These are phyloP conservation scores for Lonicera japonica DNA, from an alignment of 129 eudicot species.

Conservation along the genomic window DNA sequence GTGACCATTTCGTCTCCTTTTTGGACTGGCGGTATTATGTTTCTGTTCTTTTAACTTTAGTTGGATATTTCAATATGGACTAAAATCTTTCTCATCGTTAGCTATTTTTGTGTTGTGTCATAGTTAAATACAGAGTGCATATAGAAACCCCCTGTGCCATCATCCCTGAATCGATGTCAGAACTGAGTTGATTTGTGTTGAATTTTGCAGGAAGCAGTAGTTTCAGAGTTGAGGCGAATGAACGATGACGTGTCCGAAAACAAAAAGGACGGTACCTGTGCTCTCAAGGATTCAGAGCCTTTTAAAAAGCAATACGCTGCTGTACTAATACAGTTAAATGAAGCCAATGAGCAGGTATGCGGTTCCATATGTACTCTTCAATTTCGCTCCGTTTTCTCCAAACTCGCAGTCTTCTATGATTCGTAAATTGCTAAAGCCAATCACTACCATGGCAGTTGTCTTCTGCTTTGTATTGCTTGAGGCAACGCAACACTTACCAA, in stretches of 20 bases:
- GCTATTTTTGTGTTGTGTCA: not conserved
- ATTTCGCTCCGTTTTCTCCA: not conserved
- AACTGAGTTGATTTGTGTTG: not conserved
- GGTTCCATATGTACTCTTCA: slow-evolving; percentile 4
- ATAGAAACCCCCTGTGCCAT: too few relatives aligned
- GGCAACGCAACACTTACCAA: slow-evolving; percentile 69
- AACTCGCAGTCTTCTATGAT: not conserved
- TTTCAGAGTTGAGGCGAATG: slow-evolving; percentile 69
- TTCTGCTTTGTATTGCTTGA: slow-evolving; percentile 61
- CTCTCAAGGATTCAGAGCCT: slow-evolving; percentile 63
- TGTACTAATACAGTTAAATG: slow-evolving; percentile 61
- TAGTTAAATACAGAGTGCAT: too few relatives aligned
- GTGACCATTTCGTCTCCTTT: too few relatives aligned
- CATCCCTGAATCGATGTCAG: not conserved
- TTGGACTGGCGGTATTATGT: too few relatives aligned
- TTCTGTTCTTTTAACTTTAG: too few relatives aligned
- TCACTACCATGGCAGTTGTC: slow-evolving; percentile 45
- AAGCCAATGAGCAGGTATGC: slow-evolving; percentile 66
- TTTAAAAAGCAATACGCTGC: slow-evolving; percentile 91
- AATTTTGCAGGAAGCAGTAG: slow-evolving; percentile 62
- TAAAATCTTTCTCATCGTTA: not conserved
- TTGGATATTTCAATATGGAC: too few relatives aligned
- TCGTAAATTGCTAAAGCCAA: not conserved
- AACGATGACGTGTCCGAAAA: slow-evolving; percentile 74
- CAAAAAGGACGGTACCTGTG: slow-evolving; percentile 38